A percentile compares a stretch with the other conserved stretches of the same genome.
Conservation (phyloP, 129 eudicot species). For the Erigeron canadensis region DNA sequence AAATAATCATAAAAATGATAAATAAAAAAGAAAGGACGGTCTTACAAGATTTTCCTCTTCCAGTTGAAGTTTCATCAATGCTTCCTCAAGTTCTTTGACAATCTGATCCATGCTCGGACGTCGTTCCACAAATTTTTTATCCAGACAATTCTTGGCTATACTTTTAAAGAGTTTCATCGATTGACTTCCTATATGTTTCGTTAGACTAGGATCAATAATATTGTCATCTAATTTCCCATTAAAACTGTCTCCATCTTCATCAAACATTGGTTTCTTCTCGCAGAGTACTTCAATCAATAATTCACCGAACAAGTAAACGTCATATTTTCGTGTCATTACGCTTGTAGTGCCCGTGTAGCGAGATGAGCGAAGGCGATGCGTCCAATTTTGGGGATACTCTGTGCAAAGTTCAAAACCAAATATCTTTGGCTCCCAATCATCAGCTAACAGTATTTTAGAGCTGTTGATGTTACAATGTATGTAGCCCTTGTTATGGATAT, state of each 20-base stretch:
- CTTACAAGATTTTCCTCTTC: slow-evolving; percentile 20
- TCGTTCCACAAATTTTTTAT: neutral
- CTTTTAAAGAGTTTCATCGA: neutral
- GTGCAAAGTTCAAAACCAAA: slow-evolving; percentile 19
- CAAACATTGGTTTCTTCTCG: neutral
- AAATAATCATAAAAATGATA: neutral
- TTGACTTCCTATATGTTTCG: neutral
- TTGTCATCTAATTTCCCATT: neutral
- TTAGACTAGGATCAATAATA: neutral
- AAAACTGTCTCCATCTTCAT: no score
- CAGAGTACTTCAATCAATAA: slow-evolving; percentile 21
- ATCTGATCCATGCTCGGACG: neutral
- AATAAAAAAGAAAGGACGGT: neutral
- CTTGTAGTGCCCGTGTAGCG: neutral
- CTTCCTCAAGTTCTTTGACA: slow-evolving; percentile 18
- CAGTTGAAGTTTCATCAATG: no score
- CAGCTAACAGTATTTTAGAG: neutral
- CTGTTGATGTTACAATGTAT: slow-evolving; percentile 11
- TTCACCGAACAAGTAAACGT: slow-evolving; percentile 23
- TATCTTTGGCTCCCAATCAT: slow-evolving; percentile 17
- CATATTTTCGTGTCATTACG: slow-evolving; percentile 27
- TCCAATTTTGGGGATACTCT: slow-evolving; percentile 18
- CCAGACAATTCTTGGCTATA: slow-evolving; percentile 11
- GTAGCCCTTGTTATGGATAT: neutral
- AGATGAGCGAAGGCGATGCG: slow-evolving; percentile 20